Evolutionary conservation across 2,329 filamentous ascomycete species (phyloP), one percentile per base, ranked within the genome.

Genomic region (Aspergillus neoniger): DNA sequence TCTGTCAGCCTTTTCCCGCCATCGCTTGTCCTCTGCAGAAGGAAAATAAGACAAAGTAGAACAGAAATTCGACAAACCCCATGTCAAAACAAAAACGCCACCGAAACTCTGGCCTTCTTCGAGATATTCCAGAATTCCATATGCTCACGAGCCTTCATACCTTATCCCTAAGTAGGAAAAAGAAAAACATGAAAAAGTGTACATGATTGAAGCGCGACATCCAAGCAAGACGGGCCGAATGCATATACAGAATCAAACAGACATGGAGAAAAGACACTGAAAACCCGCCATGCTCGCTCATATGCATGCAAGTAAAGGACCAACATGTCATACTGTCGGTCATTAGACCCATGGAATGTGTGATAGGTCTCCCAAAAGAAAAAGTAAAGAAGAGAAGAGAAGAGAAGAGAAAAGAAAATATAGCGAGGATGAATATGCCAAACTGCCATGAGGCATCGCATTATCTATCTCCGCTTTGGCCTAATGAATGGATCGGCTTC

Each of bases 401-500:
- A 36, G 12, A 14, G 32, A 36, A 36, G 5, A 14, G 32, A 36
- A 36, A 36, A 36, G 32, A 28, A 32, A 32, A 32, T 4, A 25
- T 28, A 44, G 39, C 30, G 28, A 36, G 43, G 25, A n/a, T 7
- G 17, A 15, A 51, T 28, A 19, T 50, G 36, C 49, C 48, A 17
- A 43, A 48, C 14, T 30, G 39, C 47, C 39, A 52, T 41, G 17
- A 32, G 32, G 30, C 17, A 58, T 32, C 36, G 49, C 32, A 64
- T 53, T 64, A 66, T 64, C 63, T 63, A 71, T 61, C 72, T 72
- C 58, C 71, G 68, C 63, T 76, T 79, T 15, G 77, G 77, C 39
- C 76, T 70, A 60, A 79, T 79, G 60, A 79, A 79, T 3, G 76
- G 75, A 57, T 78, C 76, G 19, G 61, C 70, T 21, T 74, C 70